Evolutionary conservation across 305 asterid genomes (phyloP), one percentile per base, ranked within the genome.

Genomic region (Fraxinus platypoda): DNA sequence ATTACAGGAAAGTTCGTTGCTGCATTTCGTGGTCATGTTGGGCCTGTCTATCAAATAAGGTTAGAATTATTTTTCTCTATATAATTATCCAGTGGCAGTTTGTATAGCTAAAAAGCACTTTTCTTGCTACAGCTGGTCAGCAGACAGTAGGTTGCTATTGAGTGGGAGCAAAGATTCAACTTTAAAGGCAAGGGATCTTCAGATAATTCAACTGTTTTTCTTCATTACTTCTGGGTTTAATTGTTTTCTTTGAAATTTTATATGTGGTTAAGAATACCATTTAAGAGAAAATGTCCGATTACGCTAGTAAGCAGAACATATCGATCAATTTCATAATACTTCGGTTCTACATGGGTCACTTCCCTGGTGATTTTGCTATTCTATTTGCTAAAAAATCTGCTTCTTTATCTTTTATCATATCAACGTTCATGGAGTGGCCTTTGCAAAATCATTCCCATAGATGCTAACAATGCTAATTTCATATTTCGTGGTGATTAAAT

Each of bases 81-180:
- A 38, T 75, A n/a, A 41, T 80, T 78, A 52, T 83, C 35, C 57
- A 35, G 73, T n/a, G 64, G 17, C 33, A 43, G 78, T 37, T 28
- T 78, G 37, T 54, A 77, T 46, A 6, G 59, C 85, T 88, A 78
- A 82, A 64, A 43, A 77, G 34, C 82, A 49, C 79, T 3, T 80
- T 41, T 77, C 78, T 73, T 82, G 78, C 75, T 78, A 81, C 94
- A 96, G 99, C 92, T 96, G 99, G 99, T 96, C 99, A 35, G 98
- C 99, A 12, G 99, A 96, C 87, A 93, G 99, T 83, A 91, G 99
- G 88, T 87, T 96, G 75, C 97, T 96, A 52, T 87, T 96, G 86
- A 96, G 99, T 66, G 99, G 99, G 87, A 96, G 99, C 89, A 93
- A 92, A 89, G 99, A 96, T 86, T 94, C 99, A 31, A 94, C 99